These are phyloP conservation scores for Cryptococcus deneoformans DNA, from an alignment of 1,284 basidiomycete species.

Conservation along the genomic window DNA sequence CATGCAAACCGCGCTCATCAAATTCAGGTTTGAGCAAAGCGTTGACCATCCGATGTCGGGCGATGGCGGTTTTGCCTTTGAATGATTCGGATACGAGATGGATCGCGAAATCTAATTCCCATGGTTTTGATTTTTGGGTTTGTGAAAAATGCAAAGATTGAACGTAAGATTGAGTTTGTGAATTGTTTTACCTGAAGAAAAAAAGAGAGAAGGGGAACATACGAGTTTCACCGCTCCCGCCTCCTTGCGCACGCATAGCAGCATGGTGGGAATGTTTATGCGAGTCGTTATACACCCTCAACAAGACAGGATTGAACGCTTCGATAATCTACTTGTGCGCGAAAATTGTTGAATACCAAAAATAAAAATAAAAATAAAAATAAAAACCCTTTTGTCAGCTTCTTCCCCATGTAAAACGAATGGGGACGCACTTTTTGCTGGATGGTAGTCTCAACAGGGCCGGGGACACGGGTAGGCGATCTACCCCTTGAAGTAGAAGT, in stretches of 20 bases:
- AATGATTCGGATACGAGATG: conserved; percentile 45
- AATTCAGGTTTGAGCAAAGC: conserved; percentile 48
- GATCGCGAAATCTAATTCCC: conserved; percentile 46
- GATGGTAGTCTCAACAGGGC: conserved; percentile 46
- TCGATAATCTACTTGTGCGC: conserved; percentile 33
- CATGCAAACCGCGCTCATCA: conserved; percentile 47
- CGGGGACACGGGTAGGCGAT: conserved; percentile 36
- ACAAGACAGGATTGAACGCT: conserved; percentile 38
- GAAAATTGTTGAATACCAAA: too few species aligned
- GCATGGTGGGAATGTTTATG: conserved; percentile 48
- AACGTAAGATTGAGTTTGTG: conserved; percentile 45
- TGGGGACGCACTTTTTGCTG: conserved; percentile 37
- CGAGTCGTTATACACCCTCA: conserved; percentile 48
- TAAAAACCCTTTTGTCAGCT: neutral
- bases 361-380: too few species aligned
- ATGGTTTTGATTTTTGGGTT: too few species aligned
- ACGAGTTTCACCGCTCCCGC: conserved; percentile 50
- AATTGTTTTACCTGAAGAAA: neutral
- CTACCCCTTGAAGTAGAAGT: neutral
- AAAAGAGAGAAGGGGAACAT: conserved; percentile 15
- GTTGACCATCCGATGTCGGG: conserved; percentile 50
- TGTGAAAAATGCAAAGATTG: conserved; percentile 22
- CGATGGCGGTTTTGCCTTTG: conserved; percentile 41
- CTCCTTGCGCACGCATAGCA: conserved; percentile 46
- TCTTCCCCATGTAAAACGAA: neutral